phyloP scores from a whole-genome alignment of 1,284 basidiomycete genomes.

The Sphaerobolus stellatus region DNA sequence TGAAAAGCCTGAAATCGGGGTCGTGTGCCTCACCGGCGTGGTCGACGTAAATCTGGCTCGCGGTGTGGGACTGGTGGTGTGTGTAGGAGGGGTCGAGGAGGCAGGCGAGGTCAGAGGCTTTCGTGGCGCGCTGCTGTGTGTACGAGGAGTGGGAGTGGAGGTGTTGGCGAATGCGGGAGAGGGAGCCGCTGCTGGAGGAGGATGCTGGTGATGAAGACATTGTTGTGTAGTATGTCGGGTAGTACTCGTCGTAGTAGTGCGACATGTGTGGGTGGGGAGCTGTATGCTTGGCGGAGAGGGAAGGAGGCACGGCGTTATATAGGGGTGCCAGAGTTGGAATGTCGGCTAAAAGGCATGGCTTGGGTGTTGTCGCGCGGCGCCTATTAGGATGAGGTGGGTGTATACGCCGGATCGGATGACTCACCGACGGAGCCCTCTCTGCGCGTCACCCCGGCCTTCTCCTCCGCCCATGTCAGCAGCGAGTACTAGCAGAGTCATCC shows the following conservation, averaged over 20 bases:
- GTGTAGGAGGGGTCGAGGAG: constrained; percentile 11
- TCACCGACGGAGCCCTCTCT: no score
- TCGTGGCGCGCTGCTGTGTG: constrained; percentile 7
- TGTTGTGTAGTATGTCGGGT: not conserved
- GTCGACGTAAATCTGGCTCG: constrained; percentile 7
- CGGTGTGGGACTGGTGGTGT: not conserved
- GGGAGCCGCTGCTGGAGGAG: not conserved
- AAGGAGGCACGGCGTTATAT: no score
- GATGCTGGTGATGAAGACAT: not conserved
- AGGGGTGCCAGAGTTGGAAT: no score
- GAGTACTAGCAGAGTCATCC: no score
- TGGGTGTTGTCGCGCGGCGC: no score
- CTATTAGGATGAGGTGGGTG: no score
- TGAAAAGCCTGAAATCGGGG: constrained; percentile 12
- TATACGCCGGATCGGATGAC: no score
- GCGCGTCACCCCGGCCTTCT: no score
- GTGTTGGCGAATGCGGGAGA: not conserved
- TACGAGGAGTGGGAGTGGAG: not conserved
- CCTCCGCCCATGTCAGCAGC: no score
- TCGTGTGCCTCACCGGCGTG: constrained; percentile 8
- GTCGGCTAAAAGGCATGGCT: no score
- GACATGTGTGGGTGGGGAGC: not conserved
- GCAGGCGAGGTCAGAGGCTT: constrained; percentile 9
- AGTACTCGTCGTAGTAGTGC: not conserved
- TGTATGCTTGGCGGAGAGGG: no score